A percentile compares a stretch with the other conserved stretches of the same genome.
phyloP scores from a whole-genome alignment of 2,329 filamentous ascomycete species.

The Drechslera avenae region DNA sequence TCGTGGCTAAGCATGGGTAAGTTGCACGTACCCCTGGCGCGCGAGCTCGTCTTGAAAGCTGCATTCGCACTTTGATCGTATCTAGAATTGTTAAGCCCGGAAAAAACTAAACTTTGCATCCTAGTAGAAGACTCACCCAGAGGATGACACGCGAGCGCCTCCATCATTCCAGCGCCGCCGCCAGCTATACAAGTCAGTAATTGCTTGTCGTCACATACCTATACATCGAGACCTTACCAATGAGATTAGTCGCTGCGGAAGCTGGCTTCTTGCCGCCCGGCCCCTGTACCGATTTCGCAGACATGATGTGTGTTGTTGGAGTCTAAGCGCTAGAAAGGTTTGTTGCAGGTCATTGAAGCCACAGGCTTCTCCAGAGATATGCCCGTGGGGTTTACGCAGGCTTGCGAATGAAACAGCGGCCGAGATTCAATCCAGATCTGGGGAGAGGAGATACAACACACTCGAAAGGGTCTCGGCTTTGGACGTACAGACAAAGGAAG shows the following conservation, averaged over 20 bases:
- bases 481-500: too few species aligned
- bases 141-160: constrained; percentile 93
- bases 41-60: constrained; percentile 85
- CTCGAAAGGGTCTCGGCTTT: too few species aligned
- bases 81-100: constrained; percentile 59
- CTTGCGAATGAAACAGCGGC: neutral
- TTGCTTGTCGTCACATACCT: neutral
- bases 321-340: constrained; percentile 1
- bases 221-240: constrained; percentile 65
- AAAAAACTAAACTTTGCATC: neutral
- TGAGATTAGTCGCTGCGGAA: constrained; percentile 86
- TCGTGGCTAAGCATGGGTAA: neutral
- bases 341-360: neutral
- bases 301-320: constrained; percentile 53
- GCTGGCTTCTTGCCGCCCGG: constrained; percentile 74
- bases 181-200: constrained; percentile 67
- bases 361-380: neutral
- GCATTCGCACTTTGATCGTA: constrained; percentile 99
- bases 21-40: constrained; percentile 71
- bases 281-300: constrained; percentile 62
- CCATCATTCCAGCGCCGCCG: constrained; percentile 98
- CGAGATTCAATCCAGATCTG: neutral
- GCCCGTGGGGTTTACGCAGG: constrained; percentile 4
- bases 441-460: neutral
- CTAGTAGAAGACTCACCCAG: constrained; percentile 64